phyloP scores from a whole-genome alignment of 2,329 filamentous ascomycete genomes.

The Hypoxylon sp. region DNA sequence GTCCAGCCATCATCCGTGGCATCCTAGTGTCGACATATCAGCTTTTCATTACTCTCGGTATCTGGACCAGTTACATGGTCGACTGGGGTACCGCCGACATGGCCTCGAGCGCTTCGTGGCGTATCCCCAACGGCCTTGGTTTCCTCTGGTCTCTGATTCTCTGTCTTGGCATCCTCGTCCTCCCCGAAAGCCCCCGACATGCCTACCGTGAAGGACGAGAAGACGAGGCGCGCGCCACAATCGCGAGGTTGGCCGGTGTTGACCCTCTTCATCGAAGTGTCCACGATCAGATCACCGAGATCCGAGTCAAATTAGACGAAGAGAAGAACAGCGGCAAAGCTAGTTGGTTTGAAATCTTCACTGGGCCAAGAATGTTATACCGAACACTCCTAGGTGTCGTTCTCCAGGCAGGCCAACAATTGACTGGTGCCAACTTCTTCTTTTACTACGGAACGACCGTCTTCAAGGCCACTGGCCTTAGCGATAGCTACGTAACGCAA shows the following conservation, averaged over 20 bases:
- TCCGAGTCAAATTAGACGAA: conserved; percentile 65
- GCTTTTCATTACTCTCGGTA: conserved; percentile 78
- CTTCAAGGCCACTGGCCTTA: conserved; percentile 75
- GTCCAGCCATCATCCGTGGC: conserved; percentile 74
- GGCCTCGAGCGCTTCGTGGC: conserved; percentile 68
- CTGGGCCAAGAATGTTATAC: conserved; percentile 75
- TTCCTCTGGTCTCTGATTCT: conserved; percentile 70
- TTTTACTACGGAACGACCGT: conserved; percentile 72
- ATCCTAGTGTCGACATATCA: conserved; percentile 76
- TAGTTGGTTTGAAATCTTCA: conserved; percentile 73
- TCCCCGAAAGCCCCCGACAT: conserved; percentile 70
- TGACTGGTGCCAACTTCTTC: conserved; percentile 78
- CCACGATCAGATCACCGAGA: conserved; percentile 65
- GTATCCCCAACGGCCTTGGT: conserved; percentile 72
- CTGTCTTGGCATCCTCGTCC: conserved; percentile 64
- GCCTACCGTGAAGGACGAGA: conserved; percentile 63
- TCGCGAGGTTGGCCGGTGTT: conserved; percentile 63
- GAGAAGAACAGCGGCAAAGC: conserved; percentile 63
- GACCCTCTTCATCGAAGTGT: conserved; percentile 59
- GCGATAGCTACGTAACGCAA: conserved; percentile 76
- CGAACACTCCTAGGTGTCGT: conserved; percentile 73
- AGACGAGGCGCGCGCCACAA: conserved; percentile 64
- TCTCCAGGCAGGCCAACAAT: conserved; percentile 76
- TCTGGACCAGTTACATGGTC: conserved; percentile 70
- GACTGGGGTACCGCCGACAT: conserved; percentile 72